phyloP scores from a whole-genome alignment of 2,329 filamentous ascomycete genomes.

The Myotisia sp. region DNA sequence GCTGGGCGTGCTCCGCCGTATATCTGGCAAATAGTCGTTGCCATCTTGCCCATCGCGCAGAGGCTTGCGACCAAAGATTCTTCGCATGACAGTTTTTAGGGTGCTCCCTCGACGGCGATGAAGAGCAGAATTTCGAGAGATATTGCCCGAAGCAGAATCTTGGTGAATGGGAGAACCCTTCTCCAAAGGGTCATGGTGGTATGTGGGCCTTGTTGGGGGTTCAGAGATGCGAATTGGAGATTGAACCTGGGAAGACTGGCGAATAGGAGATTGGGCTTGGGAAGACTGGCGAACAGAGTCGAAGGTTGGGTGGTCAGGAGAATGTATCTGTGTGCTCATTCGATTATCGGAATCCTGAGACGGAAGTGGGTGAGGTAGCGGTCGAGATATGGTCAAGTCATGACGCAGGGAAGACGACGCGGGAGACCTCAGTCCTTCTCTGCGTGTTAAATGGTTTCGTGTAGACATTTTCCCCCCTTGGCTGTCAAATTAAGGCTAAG shows the following conservation, averaged over 20 bases:
- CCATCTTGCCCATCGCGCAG: slow-evolving; percentile 17
- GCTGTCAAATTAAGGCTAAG: too few species aligned
- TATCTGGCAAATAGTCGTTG: background rate
- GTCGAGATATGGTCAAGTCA: slow-evolving; percentile 21
- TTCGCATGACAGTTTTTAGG: slow-evolving; percentile 32
- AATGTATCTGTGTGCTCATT: slow-evolving; percentile 7
- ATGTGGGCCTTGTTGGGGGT: slow-evolving; percentile 8
- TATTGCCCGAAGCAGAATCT: slow-evolving; percentile 15
- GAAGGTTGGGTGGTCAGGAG: slow-evolving; percentile 9
- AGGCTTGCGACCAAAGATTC: slow-evolving; percentile 29
- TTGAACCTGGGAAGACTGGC: slow-evolving; percentile 7
- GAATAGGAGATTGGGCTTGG: slow-evolving; percentile 6
- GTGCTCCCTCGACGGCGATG: slow-evolving; percentile 30
- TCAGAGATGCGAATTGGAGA: slow-evolving; percentile 11
- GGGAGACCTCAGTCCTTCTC: slow-evolving; percentile 1
- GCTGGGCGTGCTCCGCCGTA: background rate
- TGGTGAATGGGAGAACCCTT: slow-evolving; percentile 14
- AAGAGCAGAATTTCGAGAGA: slow-evolving; percentile 15
- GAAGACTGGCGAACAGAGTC: slow-evolving; percentile 5
- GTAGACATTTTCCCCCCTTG: slow-evolving; percentile 4
- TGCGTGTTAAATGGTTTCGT: slow-evolving; percentile 3
- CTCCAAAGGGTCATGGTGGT: slow-evolving; percentile 10
- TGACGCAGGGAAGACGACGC: slow-evolving; percentile 15
- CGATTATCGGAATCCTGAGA: slow-evolving; percentile 10
- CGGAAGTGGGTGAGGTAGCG: slow-evolving; percentile 14